Conservation (phyloP, 768 basidiomycete genomes). For the Lentinus tigrinus region DNA sequence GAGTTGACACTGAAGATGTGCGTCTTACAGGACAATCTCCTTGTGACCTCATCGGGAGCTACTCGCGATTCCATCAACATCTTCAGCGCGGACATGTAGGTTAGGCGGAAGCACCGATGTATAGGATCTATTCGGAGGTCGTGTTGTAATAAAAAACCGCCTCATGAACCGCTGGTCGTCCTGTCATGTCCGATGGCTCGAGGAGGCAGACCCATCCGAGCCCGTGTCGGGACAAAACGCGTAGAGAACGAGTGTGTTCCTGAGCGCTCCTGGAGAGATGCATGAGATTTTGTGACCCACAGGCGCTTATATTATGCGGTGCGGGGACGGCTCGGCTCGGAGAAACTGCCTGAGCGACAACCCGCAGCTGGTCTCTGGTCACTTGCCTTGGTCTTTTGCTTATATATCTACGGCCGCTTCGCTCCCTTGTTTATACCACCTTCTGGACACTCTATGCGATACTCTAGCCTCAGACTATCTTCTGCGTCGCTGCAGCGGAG, state of each 20-base stretch:
- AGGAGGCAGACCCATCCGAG: too few species aligned
- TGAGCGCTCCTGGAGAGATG: neutral
- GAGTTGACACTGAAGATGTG: neutral
- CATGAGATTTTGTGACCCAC: slow-evolving; percentile 1
- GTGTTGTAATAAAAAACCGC: too few species aligned
- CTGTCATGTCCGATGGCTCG: too few species aligned
- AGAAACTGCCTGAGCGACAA: neutral
- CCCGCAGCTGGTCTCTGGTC: neutral
- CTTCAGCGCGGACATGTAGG: slow-evolving; percentile 23
- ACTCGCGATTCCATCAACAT: slow-evolving; percentile 32
- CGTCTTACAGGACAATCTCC: slow-evolving; percentile 41
- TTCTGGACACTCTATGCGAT: slow-evolving; percentile 5
- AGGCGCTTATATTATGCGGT: neutral
- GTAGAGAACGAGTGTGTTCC: neutral
- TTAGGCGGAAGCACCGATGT: too few species aligned
- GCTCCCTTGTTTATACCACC: neutral
- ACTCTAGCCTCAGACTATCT: neutral
- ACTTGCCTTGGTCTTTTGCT: neutral
- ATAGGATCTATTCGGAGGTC: too few species aligned
- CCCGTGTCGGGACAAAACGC: too few species aligned
- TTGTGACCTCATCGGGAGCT: slow-evolving; percentile 50
- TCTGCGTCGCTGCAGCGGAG: slow-evolving; percentile 1
- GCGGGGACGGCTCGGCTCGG: slow-evolving; percentile 1
- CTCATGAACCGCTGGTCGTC: too few species aligned
- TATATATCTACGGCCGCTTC: neutral